Base-by-base conservation (phyloP, 106 monocot genomes). In the Dioscorea zingiberensis region DNA sequence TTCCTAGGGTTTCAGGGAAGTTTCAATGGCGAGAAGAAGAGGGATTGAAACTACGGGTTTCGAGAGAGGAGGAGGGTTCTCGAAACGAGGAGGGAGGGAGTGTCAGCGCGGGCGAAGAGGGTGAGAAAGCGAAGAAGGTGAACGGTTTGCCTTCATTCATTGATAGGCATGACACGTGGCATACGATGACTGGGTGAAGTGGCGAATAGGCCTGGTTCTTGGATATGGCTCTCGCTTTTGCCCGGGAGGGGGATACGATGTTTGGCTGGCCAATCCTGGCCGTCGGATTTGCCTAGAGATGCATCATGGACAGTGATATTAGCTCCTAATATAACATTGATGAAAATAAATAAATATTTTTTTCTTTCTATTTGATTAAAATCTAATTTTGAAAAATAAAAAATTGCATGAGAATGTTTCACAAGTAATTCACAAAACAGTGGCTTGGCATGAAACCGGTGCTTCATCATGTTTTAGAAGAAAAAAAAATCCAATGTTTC, bases 191-290 rank as follows among this genome's bases (percentile, higher is more conserved):
- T 51, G 46, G 48, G 3, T 18, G 21, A 29, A 9, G 25, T 27
- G 8, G 27, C 27, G 2, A 12, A 51, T 2, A 1, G 5, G 60
- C 13, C 30, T 27, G 3, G 23, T 21, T 12, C 13, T 19, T 13
- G 60, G 60, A 60, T 60, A 60, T 60, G 60, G 27, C 13, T 60
- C 60, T 21, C 24, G 19, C 16, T 60, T 51, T 51, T 51, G 51
- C 2, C 51, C 19, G 51, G 51, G 13, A 18, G 3, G 51, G 19
- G 8, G 4, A 2, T 51, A 51, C 7, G 51, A 51, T 18, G 13
- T 51, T 19, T 51, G 51, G 51, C 15, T 8, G 38, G 38, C 38
- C 4, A 2, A 38, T 38, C 38, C 10, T 38, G 38, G 38, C 38
- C 38, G 38, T 38, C 10, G 38, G 38, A 38, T 38, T 10, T 38